Evolutionary conservation across 805 yeast species (phyloP).

Genomic region (Torulaspora microellipsoides): DNA sequence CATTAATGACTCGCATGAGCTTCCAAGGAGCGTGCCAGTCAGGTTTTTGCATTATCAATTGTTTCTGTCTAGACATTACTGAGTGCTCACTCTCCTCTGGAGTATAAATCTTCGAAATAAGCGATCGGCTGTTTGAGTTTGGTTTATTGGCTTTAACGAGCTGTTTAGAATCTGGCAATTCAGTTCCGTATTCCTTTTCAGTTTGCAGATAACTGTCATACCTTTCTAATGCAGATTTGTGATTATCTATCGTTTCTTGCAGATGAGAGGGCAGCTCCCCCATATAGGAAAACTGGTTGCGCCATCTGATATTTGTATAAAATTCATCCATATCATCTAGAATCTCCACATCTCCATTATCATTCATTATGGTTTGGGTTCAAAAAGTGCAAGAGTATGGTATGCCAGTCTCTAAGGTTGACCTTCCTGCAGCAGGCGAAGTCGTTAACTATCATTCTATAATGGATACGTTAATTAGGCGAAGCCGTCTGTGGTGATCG

Average conservation of each 20-base stretch:
- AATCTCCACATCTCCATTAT: conserved; percentile 1
- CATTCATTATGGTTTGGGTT: too few relatives aligned
- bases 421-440: too few relatives aligned
- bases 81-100: conserved; percentile 12
- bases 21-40: conserved; percentile 65
- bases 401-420: too few relatives aligned
- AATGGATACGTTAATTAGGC: too few relatives aligned
- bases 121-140: background rate
- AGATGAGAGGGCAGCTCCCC: conserved; percentile 30
- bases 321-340: conserved; percentile 24
- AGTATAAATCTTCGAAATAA: conserved; percentile 7
- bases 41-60: conserved; percentile 25
- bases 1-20: conserved; percentile 67
- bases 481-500: background rate
- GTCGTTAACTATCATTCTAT: too few relatives aligned
- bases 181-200: too few relatives aligned
- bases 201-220: conserved; percentile 8
- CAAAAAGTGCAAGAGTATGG: too few relatives aligned
- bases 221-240: conserved; percentile 15
- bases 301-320: conserved; percentile 29
- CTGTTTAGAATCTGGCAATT: background rate
- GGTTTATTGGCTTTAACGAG: conserved; percentile 8
- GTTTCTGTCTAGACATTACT: conserved; percentile 24
- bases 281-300: conserved; percentile 29
- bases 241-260: conserved; percentile 24